A percentile compares a stretch with the other conserved stretches of the same genome.
phyloP scores from a whole-genome alignment of 768 basidiomycete species.

The Rhodosporidiobolus odoratus region DNA sequence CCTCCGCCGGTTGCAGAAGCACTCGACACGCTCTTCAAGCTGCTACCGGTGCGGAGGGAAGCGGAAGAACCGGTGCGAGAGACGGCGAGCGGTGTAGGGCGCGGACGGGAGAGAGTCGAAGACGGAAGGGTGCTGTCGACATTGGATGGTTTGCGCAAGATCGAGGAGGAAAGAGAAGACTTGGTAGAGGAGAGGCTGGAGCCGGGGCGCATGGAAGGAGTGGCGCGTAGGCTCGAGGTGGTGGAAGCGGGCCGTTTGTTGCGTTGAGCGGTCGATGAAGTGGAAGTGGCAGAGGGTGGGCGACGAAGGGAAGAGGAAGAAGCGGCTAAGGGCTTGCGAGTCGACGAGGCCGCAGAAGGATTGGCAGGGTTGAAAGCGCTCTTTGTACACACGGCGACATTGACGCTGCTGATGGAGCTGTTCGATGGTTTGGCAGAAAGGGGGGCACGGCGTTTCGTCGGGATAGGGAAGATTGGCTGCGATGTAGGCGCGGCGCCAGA shows the following conservation, averaged over 20 bases:
- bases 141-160: not conserved
- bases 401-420: not conserved
- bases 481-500: not conserved
- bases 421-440: not conserved
- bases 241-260: not conserved
- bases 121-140: not conserved
- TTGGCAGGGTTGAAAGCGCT: not conserved
- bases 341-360: too few species aligned
- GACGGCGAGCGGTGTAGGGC: not conserved
- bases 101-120: not conserved
- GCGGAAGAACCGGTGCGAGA: conserved; percentile 8
- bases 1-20: not conserved
- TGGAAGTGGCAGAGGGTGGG: not conserved
- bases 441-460: not conserved
- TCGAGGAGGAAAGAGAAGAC: not conserved
- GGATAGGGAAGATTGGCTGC: conserved; percentile 4
- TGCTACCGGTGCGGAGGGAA: not conserved
- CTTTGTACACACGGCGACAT: not conserved
- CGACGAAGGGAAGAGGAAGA: not conserved
- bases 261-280: not conserved
- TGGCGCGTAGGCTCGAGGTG: not conserved
- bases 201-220: not conserved
- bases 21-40: not conserved
- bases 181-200: not conserved
- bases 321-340: not conserved